Percentiles rank a stretch among this genome's conserved stretches.
Conservation (phyloP, 352 stramenopile species). For the Pythium rhizo-oryzae region DNA sequence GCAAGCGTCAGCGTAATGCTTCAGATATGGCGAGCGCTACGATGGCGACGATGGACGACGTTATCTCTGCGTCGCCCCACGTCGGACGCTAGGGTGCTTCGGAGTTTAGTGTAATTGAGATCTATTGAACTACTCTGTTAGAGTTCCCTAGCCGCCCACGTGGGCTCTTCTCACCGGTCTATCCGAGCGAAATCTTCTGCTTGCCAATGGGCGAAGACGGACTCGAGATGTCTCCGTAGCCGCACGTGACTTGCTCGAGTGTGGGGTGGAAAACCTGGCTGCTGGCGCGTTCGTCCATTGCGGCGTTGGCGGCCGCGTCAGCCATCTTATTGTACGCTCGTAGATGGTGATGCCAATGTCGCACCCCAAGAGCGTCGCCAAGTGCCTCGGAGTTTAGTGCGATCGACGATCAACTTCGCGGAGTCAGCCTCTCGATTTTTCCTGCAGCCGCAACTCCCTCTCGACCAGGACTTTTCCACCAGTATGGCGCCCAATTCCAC, state of each 20-base stretch:
- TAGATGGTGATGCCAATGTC: not conserved
- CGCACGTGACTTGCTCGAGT: not conserved
- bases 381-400: too few species aligned
- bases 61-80: too few species aligned
- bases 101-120: too few species aligned
- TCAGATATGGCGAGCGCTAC: too few species aligned
- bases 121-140: not conserved
- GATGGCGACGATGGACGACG: too few species aligned
- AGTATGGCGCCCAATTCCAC: too few species aligned
- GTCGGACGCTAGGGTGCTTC: too few species aligned
- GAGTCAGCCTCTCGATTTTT: too few species aligned
- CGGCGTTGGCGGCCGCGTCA: not conserved
- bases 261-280: slow-evolving; percentile 2
- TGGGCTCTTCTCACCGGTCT: not conserved
- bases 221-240: not conserved
- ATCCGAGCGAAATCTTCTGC: not conserved
- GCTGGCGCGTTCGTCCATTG: not conserved
- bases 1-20: too few species aligned
- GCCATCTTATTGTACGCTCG: slow-evolving; percentile 1
- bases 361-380: not conserved
- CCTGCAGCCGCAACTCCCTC: too few species aligned
- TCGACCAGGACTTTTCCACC: too few species aligned
- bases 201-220: not conserved
- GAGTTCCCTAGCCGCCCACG: not conserved
- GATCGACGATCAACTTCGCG: too few species aligned